Evolutionary conservation across 75 land plant genomes (phyloP).

Genomic region (Pseudotsuga menziesii): DNA sequence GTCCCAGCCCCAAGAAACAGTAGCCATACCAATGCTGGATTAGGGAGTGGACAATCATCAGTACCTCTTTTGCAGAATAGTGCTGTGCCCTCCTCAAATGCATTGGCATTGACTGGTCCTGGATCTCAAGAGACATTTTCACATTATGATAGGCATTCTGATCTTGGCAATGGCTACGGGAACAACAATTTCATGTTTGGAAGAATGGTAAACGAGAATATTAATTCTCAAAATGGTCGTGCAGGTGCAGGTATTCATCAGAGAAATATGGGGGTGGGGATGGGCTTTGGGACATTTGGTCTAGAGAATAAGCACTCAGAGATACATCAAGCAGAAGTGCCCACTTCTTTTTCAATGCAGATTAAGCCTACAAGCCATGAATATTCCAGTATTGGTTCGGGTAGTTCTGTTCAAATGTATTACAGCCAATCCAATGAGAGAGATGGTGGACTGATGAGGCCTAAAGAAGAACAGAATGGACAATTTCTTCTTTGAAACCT

Average conservation of each 20-base stretch:
- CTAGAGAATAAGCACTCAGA: neutral
- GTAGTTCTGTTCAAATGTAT: neutral
- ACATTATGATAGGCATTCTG: constrained; percentile 4
- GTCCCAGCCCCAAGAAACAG: constrained; percentile 30
- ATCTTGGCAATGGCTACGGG: neutral
- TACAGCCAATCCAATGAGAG: neutral
- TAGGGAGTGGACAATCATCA: neutral
- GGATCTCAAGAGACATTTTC: neutral
- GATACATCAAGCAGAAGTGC: neutral
- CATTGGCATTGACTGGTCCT: neutral
- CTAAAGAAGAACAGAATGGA: constrained; percentile 2
- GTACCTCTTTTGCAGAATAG: neutral
- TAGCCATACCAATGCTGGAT: constrained; percentile 16
- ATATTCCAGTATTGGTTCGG: neutral
- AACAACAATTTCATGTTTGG: neutral
- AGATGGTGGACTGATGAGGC: constrained; percentile 2
- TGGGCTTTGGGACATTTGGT: neutral
- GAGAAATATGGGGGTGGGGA: constrained; percentile 4
- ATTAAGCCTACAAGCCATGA: constrained; percentile 4
- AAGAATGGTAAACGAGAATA: neutral
- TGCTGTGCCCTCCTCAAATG: neutral
- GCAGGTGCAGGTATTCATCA: neutral
- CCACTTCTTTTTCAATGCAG: neutral
- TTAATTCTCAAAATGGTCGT: neutral
- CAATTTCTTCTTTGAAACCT: neutral